phyloP scores from a whole-genome alignment of 441 rosid species.

The Erysimum cheiri region DNA sequence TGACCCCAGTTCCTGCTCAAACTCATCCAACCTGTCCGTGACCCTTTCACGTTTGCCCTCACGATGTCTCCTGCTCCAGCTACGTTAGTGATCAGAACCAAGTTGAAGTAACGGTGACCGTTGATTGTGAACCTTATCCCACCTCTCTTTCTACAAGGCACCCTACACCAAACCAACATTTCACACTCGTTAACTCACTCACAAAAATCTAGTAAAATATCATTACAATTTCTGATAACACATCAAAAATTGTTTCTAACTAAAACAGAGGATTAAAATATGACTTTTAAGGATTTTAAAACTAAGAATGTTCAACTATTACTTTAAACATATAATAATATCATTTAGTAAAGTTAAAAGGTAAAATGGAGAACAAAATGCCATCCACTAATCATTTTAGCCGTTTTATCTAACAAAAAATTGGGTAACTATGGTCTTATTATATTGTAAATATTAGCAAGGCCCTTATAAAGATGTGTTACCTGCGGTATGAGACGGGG shows the following conservation, averaged over 20 bases:
- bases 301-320: not conserved
- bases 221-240: too few relatives aligned
- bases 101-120: conserved; percentile 56
- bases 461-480: conserved; percentile 2
- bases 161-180: conserved; percentile 39
- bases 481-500: conserved; percentile 58
- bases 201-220: too few relatives aligned
- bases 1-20: conserved; percentile 86
- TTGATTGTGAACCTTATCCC: conserved; percentile 56
- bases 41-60: conserved; percentile 62
- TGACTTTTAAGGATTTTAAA: not conserved
- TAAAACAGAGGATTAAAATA: not conserved
- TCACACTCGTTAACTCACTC: conserved; percentile 26
- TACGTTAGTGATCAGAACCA: conserved; percentile 63
- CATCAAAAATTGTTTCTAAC: too few relatives aligned
- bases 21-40: conserved; percentile 60
- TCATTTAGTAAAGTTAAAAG: not conserved
- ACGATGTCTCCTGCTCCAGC: conserved; percentile 75
- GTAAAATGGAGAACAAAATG: not conserved
- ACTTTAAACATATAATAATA: not conserved
- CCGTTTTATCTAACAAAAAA: not conserved
- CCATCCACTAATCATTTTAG: not conserved
- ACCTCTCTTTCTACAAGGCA: conserved; percentile 57
- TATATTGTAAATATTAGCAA: not conserved
- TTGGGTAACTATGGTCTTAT: not conserved